Percentiles rank a stretch among this genome's conserved stretches.
Evolutionary conservation across 2,329 filamentous ascomycete species (phyloP).

Genomic region (Aspergillus aculeatus): DNA sequence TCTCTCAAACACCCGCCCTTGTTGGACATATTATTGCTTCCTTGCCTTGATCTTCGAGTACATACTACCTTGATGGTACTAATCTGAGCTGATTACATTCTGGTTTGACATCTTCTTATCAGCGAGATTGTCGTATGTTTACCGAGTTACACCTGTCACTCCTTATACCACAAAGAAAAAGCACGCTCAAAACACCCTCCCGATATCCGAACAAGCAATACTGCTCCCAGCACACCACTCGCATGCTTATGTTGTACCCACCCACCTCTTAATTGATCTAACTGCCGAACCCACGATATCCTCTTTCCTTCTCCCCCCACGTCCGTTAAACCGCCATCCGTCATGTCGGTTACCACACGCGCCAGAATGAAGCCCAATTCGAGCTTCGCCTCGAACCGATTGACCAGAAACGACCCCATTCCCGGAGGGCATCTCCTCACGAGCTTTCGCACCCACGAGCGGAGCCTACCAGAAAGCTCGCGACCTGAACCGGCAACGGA

Average conservation of each 20-base stretch:
- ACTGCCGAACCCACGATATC: background rate
- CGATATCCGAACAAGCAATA: background rate
- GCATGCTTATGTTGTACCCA: background rate
- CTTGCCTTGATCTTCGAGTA: background rate
- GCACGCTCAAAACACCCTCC: background rate
- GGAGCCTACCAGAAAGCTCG: background rate
- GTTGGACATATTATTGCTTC: background rate
- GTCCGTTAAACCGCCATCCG: background rate
- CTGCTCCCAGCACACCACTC: background rate
- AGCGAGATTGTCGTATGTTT: background rate
- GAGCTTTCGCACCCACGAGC: slow-evolving; percentile 18
- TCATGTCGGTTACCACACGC: slow-evolving; percentile 18
- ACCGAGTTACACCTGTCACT: background rate
- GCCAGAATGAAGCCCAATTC: slow-evolving; percentile 22
- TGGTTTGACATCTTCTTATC: background rate
- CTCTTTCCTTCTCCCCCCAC: background rate
- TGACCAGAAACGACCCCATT: slow-evolving; percentile 22
- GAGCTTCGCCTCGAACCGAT: slow-evolving; percentile 25
- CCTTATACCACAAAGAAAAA: background rate
- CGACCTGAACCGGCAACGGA: slow-evolving; percentile 31
- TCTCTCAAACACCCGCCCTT: background rate
- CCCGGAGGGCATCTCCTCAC: slow-evolving; percentile 23
- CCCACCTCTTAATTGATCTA: background rate
- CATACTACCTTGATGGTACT: background rate
- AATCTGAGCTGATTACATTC: background rate